These are phyloP conservation scores for Podospora pseudocomata DNA, from an alignment of 495 filamentous ascomycete genomes.

Conservation along the genomic window DNA sequence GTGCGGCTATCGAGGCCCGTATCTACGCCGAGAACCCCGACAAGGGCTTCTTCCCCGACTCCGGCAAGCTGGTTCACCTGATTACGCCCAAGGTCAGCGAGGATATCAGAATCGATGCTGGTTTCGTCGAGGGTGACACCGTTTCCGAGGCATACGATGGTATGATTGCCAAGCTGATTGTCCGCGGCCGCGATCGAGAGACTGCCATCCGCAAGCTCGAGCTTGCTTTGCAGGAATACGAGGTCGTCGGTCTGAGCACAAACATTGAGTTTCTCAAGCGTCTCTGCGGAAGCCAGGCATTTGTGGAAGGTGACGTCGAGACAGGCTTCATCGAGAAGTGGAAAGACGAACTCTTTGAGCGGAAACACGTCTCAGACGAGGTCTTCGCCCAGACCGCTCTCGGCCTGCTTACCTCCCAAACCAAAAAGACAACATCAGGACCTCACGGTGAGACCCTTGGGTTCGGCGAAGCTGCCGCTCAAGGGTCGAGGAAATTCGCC, in stretches of 20 bases:
- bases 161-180: constrained; percentile 98
- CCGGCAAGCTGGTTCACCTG: constrained; percentile 81
- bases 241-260: constrained; percentile 86
- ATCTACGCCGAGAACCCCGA: constrained; percentile 97
- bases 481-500: constrained; percentile 49
- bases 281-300: constrained; percentile 73
- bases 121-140: constrained; percentile 86
- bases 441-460: constrained; percentile 53
- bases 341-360: constrained; percentile 64
- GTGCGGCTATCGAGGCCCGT: constrained; percentile 88
- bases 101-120: constrained; percentile 84
- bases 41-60: constrained; percentile 87
- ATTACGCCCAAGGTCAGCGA: constrained; percentile 64
- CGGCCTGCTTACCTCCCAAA: constrained; percentile 51
- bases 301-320: constrained; percentile 85
- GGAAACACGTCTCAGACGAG: constrained; percentile 54
- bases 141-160: constrained; percentile 96
- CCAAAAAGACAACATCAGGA: constrained; percentile 15
- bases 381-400: constrained; percentile 81
- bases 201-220: constrained; percentile 80
- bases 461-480: constrained; percentile 44
- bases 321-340: constrained; percentile 95
- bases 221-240: constrained; percentile 80
- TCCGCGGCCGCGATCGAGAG: constrained; percentile 72
- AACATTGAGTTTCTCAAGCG: constrained; percentile 96